Conservation (phyloP, 305 asterid species). For the Plantago rigida region DNA sequence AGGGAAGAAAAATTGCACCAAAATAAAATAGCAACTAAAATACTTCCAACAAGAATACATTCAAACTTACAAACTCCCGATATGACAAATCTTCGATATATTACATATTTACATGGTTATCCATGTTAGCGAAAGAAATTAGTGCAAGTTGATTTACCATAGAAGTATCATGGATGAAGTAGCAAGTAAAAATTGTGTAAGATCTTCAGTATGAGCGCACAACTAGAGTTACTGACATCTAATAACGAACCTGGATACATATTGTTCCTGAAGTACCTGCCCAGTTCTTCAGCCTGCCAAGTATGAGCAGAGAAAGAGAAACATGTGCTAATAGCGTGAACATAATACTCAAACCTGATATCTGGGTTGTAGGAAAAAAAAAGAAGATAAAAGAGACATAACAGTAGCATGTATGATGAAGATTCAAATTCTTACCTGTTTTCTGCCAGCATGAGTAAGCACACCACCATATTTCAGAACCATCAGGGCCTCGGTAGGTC, state of each 20-base stretch:
- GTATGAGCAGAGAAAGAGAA: background rate
- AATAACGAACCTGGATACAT: slow-evolving; percentile 83
- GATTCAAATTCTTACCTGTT: slow-evolving; percentile 52
- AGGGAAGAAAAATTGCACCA: background rate
- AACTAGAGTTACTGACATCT: background rate
- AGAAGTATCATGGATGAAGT: slow-evolving; percentile 7
- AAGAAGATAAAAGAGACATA: background rate
- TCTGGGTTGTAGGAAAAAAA: slow-evolving; percentile 12
- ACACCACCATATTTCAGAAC: slow-evolving; percentile 97
- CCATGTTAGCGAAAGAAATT: slow-evolving; percentile 13
- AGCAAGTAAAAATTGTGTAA: slow-evolving; percentile 15
- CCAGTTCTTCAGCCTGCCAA: slow-evolving; percentile 93
- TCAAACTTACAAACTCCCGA: background rate
- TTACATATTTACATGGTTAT: slow-evolving; percentile 1
- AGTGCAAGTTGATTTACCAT: background rate
- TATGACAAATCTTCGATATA: background rate
- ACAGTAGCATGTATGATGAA: slow-evolving; percentile 17
- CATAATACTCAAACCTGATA: slow-evolving; percentile 14
- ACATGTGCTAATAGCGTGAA: slow-evolving; percentile 12
- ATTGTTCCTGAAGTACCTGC: slow-evolving; percentile 85
- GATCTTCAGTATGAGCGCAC: slow-evolving; percentile 15
- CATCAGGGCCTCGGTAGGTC: slow-evolving; percentile 91
- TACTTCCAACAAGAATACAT: background rate
- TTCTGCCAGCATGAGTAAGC: slow-evolving; percentile 96
- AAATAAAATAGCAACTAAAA: background rate